phyloP scores from a whole-genome alignment of 441 rosid species.

The Lagerstroemia fauriei region DNA sequence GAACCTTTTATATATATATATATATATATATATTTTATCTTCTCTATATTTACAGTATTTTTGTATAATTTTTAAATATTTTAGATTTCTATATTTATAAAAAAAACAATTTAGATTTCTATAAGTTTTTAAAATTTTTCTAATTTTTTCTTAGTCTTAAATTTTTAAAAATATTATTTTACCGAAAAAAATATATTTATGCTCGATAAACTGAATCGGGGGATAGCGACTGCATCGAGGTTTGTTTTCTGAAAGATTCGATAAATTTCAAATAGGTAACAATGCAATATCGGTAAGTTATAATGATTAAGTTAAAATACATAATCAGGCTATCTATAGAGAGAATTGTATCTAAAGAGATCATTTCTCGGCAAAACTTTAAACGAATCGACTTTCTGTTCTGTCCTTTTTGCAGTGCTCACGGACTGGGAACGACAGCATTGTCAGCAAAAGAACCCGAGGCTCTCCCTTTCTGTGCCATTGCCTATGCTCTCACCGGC shows the following conservation, averaged over 20 bases:
- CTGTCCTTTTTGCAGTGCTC: constrained; percentile 60
- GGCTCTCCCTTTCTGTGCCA: constrained; percentile 94
- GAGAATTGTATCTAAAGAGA: not conserved
- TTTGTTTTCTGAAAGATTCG: constrained; percentile 18
- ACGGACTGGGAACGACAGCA: constrained; percentile 96
- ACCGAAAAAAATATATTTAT: too few species aligned
- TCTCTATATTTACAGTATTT: too few species aligned
- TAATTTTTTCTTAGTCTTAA: too few species aligned
- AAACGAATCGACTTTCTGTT: not conserved
- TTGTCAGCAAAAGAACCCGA: constrained; percentile 94
- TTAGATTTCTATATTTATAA: too few species aligned
- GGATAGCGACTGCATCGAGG: constrained; percentile 96
- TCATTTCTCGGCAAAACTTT: not conserved
- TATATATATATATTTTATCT: too few species aligned
- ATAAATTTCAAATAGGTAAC: not conserved
- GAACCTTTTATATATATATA: too few species aligned
- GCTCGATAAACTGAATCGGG: constrained; percentile 71
- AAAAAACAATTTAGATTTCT: too few species aligned
- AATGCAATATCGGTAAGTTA: not conserved
- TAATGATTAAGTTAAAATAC: not conserved
- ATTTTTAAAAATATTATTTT: too few species aligned
- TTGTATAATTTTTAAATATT: too few species aligned
- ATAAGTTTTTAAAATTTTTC: too few species aligned
- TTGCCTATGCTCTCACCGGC: constrained; percentile 93
- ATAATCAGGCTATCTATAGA: not conserved